Evolutionary conservation across 2,329 filamentous ascomycete genomes (phyloP).

Genomic region (Hirsutella minnesotensis): DNA sequence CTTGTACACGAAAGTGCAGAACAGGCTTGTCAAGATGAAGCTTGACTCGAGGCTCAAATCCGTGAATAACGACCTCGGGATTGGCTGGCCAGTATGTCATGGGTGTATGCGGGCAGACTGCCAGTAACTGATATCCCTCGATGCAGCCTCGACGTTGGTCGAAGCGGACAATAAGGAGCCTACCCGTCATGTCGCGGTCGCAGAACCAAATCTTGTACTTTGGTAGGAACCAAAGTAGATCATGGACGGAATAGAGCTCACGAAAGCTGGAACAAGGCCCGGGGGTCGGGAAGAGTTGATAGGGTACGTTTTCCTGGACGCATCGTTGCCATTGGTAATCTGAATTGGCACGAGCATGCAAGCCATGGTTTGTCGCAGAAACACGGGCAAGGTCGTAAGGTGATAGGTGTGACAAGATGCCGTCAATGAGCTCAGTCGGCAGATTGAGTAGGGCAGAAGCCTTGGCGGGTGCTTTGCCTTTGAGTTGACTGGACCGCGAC

Average conservation of each 20-base stretch:
- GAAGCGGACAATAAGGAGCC: constrained; percentile 66
- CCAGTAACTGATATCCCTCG: constrained; percentile 67
- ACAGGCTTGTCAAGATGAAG: constrained; percentile 68
- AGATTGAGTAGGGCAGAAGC: constrained; percentile 37
- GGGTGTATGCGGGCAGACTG: constrained; percentile 41
- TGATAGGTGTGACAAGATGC: constrained; percentile 56
- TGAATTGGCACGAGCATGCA: constrained; percentile 47
- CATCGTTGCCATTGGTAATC: constrained; percentile 63
- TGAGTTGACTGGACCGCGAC: no score
- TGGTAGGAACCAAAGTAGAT: constrained; percentile 76
- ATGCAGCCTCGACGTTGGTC: constrained; percentile 63
- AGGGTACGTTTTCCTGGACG: constrained; percentile 57
- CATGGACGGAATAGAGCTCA: constrained; percentile 60
- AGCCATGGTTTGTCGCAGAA: constrained; percentile 46
- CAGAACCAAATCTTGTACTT: constrained; percentile 77
- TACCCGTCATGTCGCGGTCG: constrained; percentile 61
- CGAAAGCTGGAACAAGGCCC: constrained; percentile 53
- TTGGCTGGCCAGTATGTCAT: constrained; percentile 56
- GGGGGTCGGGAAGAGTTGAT: constrained; percentile 36
- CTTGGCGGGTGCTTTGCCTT: no score
- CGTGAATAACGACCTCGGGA: constrained; percentile 54
- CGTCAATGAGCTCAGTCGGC: constrained; percentile 63
- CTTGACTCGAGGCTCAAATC: constrained; percentile 57
- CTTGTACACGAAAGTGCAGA: constrained; percentile 36
- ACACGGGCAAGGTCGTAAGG: constrained; percentile 50